A percentile compares a stretch with the other conserved stretches of the same genome.
phyloP scores from a whole-genome alignment of 2,329 filamentous ascomycete genomes.

The Anthostomella pinea region DNA sequence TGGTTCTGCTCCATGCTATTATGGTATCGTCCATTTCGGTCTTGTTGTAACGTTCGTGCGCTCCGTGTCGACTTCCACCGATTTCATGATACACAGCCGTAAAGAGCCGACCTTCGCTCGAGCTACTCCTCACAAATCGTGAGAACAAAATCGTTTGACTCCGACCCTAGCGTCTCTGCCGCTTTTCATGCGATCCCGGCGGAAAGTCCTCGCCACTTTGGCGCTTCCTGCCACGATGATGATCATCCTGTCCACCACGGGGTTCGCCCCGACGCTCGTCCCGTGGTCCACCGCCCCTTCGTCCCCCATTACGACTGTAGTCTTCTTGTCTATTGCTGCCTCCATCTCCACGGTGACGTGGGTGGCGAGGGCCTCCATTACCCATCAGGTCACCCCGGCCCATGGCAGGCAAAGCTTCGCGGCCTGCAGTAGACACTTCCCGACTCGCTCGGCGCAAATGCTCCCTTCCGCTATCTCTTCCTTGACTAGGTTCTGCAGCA shows the following conservation, averaged over 20 bases:
- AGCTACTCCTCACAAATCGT: conserved; percentile 7
- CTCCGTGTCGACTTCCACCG: neutral
- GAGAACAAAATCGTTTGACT: conserved; percentile 12
- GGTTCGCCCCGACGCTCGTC: conserved; percentile 35
- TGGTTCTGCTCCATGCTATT: neutral
- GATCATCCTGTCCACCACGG: conserved; percentile 36
- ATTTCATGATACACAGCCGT: conserved; percentile 21
- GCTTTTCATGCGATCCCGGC: conserved; percentile 43
- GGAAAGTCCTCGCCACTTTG: conserved; percentile 49
- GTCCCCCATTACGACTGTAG: conserved; percentile 30
- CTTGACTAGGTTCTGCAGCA: conserved; percentile 21
- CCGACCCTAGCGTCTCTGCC: conserved; percentile 43
- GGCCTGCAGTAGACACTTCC: conserved; percentile 17
- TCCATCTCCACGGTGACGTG: conserved; percentile 30
- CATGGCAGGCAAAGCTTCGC: conserved; percentile 19
- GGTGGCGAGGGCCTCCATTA: conserved; percentile 24
- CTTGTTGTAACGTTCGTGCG: too few relatives aligned
- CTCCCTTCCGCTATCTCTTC: conserved; percentile 31
- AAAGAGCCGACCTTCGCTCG: conserved; percentile 8
- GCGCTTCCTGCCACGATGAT: conserved; percentile 37
- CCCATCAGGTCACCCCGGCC: conserved; percentile 23
- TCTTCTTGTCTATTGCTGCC: conserved; percentile 31
- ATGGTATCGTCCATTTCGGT: neutral
- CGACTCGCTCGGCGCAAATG: conserved; percentile 27
- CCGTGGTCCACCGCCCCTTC: conserved; percentile 34